Percentiles rank a stretch among this genome's conserved stretches.
Evolutionary conservation across 352 stramenopile species (phyloP).

Genomic region (Phytophthora kernoviae): DNA sequence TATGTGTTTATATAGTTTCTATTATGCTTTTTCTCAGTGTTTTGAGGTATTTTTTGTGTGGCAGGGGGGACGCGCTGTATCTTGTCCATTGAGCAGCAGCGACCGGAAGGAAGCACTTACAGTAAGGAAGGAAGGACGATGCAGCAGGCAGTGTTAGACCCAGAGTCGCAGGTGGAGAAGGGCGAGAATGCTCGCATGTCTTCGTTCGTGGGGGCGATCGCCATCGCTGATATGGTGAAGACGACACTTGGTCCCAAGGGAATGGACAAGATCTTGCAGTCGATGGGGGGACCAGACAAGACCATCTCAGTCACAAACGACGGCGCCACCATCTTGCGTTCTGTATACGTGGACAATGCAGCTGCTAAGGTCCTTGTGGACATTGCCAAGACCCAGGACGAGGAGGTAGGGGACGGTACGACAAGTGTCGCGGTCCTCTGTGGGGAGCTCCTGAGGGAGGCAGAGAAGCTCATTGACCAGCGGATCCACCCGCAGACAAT

Average conservation of each 20-base stretch:
- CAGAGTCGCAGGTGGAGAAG: constrained; percentile 86
- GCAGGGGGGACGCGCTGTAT: constrained; percentile 1
- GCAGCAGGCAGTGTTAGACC: constrained; percentile 72
- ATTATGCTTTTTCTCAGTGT: too few species aligned
- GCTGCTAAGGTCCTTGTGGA: constrained; percentile 99
- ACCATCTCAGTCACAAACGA: constrained; percentile 98
- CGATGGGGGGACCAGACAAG: constrained; percentile 83
- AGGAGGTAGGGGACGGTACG: constrained; percentile 99
- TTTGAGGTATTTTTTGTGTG: background rate
- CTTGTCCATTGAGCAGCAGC: background rate
- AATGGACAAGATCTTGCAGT: constrained; percentile 99
- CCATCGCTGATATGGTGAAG: constrained; percentile 99
- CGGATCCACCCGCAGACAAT: constrained; percentile 99
- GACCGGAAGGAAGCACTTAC: background rate
- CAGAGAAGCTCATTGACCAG: constrained; percentile 96
- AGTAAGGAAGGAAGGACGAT: constrained; percentile 9
- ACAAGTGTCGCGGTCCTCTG: constrained; percentile 97
- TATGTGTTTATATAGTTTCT: too few species aligned
- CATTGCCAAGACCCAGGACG: constrained; percentile 98
- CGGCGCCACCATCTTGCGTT: constrained; percentile 98
- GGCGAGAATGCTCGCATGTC: constrained; percentile 99
- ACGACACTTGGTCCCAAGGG: constrained; percentile 99
- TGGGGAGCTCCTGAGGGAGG: constrained; percentile 97
- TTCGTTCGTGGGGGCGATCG: constrained; percentile 99
- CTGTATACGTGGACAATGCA: constrained; percentile 98